Conservation (phyloP, 305 asterid species). For the Striga hermonthica region DNA sequence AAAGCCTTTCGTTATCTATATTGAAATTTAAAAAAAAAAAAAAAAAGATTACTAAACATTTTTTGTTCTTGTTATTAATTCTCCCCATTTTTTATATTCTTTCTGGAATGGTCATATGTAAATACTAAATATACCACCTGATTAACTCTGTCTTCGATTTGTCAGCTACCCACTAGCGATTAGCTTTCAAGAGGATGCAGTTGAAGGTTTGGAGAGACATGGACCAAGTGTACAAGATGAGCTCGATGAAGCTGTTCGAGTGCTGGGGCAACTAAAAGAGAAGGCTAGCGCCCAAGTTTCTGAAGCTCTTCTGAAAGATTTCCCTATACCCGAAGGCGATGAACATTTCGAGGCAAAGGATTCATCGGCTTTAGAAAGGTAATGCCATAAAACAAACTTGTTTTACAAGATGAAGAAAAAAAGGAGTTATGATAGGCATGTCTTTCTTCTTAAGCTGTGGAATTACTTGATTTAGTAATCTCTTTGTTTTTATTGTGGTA, state of each 20-base stretch:
- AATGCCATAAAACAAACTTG: conserved; percentile 16
- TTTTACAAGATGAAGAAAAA: conserved; percentile 4
- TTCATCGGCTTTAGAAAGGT: conserved; percentile 32
- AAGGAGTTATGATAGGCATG: neutral
- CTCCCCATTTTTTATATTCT: neutral
- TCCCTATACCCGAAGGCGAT: conserved; percentile 41
- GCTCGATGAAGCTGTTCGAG: conserved; percentile 58
- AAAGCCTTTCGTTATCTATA: too few species aligned
- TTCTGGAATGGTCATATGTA: neutral
- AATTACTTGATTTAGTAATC: too few species aligned
- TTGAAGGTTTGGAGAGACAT: conserved; percentile 78
- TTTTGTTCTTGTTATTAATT: neutral
- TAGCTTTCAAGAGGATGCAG: conserved; percentile 72
- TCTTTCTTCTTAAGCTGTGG: too few species aligned
- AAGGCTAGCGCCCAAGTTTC: conserved; percentile 45
- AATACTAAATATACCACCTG: neutral
- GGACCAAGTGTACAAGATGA: conserved; percentile 74
- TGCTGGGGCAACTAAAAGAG: conserved; percentile 57
- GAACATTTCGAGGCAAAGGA: conserved; percentile 27
- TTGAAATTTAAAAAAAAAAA: too few species aligned
- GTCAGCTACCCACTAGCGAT: conserved; percentile 81
- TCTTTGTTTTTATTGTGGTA: too few species aligned
- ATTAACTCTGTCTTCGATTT: conserved; percentile 22
- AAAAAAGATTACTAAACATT: neutral
- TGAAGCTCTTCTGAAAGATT: conserved; percentile 46